Percentiles rank a stretch among this genome's conserved stretches.
Conservation (phyloP, 2,329 filamentous ascomycete species). For the Fusarium piperis region DNA sequence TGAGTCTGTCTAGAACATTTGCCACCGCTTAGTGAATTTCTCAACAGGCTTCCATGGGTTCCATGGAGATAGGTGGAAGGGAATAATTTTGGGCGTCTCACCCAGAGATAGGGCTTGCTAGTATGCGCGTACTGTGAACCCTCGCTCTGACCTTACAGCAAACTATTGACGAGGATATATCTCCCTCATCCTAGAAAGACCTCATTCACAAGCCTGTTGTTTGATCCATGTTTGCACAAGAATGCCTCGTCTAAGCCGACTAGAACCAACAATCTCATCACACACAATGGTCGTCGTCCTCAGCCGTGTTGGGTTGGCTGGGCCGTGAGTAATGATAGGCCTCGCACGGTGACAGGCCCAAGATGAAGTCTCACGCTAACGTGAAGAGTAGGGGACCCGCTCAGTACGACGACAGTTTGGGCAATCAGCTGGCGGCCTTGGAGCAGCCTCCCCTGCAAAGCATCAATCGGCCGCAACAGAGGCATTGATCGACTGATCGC, state of each 20-base stretch:
- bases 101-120: slow-evolving; percentile 22
- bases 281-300: background rate
- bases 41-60: slow-evolving; percentile 22
- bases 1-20: background rate
- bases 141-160: background rate
- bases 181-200: background rate
- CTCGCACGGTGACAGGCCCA: slow-evolving; percentile 29
- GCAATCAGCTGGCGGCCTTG: slow-evolving; percentile 35
- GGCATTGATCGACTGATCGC: slow-evolving; percentile 43
- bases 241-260: background rate
- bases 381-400: slow-evolving; percentile 35
- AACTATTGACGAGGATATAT: background rate
- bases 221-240: background rate
- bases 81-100: slow-evolving; percentile 19
- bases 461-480: slow-evolving; percentile 25
- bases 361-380: slow-evolving; percentile 30
- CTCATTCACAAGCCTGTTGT: background rate
- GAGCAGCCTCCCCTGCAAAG: slow-evolving; percentile 23
- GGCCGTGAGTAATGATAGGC: slow-evolving; percentile 23
- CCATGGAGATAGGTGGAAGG: slow-evolving; percentile 10
- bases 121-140: background rate
- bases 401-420: slow-evolving; percentile 17
- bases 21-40: slow-evolving; percentile 11
- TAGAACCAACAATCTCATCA: slow-evolving; percentile 16
- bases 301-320: slow-evolving; percentile 27